Percentiles rank a stretch among this genome's conserved stretches.
These are phyloP conservation scores for Sporothrix schenckii DNA, from an alignment of 2,329 filamentous ascomycete genomes.

Conservation along the genomic window DNA sequence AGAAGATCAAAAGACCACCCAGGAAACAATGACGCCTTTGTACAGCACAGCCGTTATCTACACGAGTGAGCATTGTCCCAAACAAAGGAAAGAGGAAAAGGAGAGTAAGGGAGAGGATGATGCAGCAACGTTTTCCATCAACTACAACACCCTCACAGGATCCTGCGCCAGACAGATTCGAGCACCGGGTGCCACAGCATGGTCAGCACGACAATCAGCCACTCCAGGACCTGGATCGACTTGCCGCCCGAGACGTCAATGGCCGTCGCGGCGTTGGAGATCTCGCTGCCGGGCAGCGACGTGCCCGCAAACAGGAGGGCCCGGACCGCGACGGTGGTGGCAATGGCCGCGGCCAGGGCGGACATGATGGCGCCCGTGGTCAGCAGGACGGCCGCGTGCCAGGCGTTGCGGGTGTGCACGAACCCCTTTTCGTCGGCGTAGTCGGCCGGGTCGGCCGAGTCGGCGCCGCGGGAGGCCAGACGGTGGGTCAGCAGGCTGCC, in stretches of 20 bases:
- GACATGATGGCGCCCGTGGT: constrained; percentile 33
- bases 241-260: constrained; percentile 32
- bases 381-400: constrained; percentile 29
- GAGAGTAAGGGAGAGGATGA: constrained; percentile 5
- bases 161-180: constrained; percentile 31
- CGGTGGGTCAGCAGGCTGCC: constrained; percentile 29
- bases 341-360: constrained; percentile 33
- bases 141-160: constrained; percentile 2
- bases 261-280: not conserved
- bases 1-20: not conserved
- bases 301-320: constrained; percentile 36
- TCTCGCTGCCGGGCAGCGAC: constrained; percentile 27
- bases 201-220: constrained; percentile 35
- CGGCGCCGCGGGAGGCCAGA: not conserved
- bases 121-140: not conserved
- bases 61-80: not conserved
- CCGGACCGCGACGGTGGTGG: constrained; percentile 34
- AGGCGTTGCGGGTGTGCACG: constrained; percentile 22
- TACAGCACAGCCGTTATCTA: not conserved
- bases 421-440: not conserved
- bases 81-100: not conserved
- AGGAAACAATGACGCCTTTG: constrained; percentile 11
- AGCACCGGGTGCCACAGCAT: constrained; percentile 36
- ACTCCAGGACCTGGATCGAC: constrained; percentile 36
- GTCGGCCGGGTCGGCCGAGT: not conserved